Percentiles rank a stretch among this genome's conserved stretches.
phyloP scores from a whole-genome alignment of 495 filamentous ascomycete species.

The Entonaema liquescens region DNA sequence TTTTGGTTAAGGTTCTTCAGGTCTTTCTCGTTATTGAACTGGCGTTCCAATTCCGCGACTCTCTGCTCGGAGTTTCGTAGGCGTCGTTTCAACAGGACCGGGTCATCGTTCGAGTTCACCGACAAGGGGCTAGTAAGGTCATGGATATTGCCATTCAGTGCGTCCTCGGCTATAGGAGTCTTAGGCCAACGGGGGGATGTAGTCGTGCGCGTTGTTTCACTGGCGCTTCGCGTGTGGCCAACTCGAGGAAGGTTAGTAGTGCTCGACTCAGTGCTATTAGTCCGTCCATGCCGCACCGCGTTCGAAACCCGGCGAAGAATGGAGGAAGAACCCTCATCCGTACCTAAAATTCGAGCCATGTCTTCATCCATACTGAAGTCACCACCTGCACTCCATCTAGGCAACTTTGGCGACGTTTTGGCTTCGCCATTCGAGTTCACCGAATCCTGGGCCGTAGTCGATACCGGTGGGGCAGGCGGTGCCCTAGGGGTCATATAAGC shows the following conservation, averaged over 20 bases:
- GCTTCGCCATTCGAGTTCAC: constrained; percentile 61
- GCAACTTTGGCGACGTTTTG: constrained; percentile 73
- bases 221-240: constrained; percentile 63
- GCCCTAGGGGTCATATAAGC: constrained; percentile 70
- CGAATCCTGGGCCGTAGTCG: constrained; percentile 63
- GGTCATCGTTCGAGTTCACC: constrained; percentile 72
- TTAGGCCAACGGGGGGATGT: constrained; percentile 72
- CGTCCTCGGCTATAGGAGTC: constrained; percentile 75
- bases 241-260: constrained; percentile 46
- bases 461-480: constrained; percentile 66
- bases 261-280: constrained; percentile 72
- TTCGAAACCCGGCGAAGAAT: constrained; percentile 90
- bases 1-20: constrained; percentile 86
- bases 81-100: constrained; percentile 76
- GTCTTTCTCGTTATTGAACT: constrained; percentile 73
- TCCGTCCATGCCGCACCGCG: constrained; percentile 91
- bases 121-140: constrained; percentile 81
- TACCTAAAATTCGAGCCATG: constrained; percentile 79
- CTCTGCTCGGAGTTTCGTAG: constrained; percentile 81
- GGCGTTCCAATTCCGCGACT: constrained; percentile 82
- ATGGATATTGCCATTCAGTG: constrained; percentile 54
- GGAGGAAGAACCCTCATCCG: constrained; percentile 73
- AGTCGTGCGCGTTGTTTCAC: constrained; percentile 64
- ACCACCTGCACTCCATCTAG: constrained; percentile 75
- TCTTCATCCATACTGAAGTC: constrained; percentile 94